Conservation (phyloP, 768 basidiomycete species). For the Boletus subparvulus region DNA sequence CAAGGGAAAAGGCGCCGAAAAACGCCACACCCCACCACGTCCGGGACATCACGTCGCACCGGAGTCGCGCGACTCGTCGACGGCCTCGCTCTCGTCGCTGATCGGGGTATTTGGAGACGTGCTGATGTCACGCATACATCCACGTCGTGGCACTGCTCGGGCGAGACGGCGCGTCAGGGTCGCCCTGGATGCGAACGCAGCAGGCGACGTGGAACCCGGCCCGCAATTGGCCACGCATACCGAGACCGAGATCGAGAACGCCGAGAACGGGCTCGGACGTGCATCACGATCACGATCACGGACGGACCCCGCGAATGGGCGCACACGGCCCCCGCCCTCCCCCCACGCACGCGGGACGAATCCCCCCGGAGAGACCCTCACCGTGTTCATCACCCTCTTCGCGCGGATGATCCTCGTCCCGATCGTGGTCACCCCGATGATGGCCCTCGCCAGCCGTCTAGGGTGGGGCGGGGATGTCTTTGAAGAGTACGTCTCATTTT, state of each 20-base stretch:
- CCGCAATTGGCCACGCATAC: neutral
- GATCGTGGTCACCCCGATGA: constrained; percentile 69
- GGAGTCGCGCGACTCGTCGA: constrained; percentile 12
- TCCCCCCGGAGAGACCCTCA: constrained; percentile 70
- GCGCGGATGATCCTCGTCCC: constrained; percentile 89
- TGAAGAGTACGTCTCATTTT: constrained; percentile 63
- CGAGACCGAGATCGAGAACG: neutral
- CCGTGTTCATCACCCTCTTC: constrained; percentile 79
- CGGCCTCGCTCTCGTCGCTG: constrained; percentile 20
- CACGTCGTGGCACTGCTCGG: neutral
- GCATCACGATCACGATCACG: neutral
- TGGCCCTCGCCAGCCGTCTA: constrained; percentile 62
- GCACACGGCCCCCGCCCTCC: neutral
- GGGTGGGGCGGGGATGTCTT: constrained; percentile 46
- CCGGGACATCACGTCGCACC: neutral
- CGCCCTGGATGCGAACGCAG: neutral
- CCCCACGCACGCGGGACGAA: constrained; percentile 4
- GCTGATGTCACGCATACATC: constrained; percentile 8
- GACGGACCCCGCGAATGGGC: neutral
- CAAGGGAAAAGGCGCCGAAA: constrained; percentile 8
- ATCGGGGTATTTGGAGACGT: constrained; percentile 21
- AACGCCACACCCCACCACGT: neutral
- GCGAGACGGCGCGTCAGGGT: neutral
- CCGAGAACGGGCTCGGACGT: neutral
- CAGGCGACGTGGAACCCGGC: constrained; percentile 9